phyloP scores from a whole-genome alignment of 2,329 filamentous ascomycete genomes.

The Diplodia corticola region DNA sequence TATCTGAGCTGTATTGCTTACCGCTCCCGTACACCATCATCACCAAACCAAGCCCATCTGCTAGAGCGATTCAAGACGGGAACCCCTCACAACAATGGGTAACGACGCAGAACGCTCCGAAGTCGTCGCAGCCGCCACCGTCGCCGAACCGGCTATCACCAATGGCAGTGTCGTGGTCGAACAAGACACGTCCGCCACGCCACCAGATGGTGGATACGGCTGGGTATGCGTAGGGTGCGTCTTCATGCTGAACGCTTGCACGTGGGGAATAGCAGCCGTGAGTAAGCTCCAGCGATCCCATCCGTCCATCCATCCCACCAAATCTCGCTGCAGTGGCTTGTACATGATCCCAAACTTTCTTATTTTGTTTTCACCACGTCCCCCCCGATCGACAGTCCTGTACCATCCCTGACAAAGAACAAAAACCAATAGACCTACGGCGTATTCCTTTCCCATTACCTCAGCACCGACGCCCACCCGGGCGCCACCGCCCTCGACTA shows the following conservation, averaged over 20 bases:
- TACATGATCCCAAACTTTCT: background rate
- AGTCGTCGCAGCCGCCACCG: background rate
- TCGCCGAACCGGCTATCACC: background rate
- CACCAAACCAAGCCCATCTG: background rate
- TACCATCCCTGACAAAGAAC: background rate
- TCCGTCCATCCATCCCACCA: background rate
- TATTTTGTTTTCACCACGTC: conserved; percentile 25
- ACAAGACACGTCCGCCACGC: background rate
- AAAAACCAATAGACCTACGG: background rate
- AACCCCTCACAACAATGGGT: background rate
- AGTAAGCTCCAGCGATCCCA: no score
- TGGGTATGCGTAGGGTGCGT: conserved; percentile 37
- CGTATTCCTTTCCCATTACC: conserved; percentile 15
- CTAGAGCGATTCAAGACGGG: background rate
- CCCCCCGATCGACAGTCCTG: no score
- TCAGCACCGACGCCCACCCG: background rate
- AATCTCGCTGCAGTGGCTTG: background rate
- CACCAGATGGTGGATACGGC: conserved; percentile 39
- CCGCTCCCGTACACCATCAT: background rate
- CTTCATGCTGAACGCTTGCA: conserved; percentile 34
- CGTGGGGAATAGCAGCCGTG: conserved; percentile 34
- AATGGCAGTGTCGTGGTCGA: conserved; percentile 15
- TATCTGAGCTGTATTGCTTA: no score
- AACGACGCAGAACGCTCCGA: background rate
- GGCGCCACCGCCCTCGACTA: conserved; percentile 34